Percentiles rank a stretch among this genome's conserved stretches.
Evolutionary conservation across 768 basidiomycete genomes (phyloP).

Genomic region (Lactarius trivialis): DNA sequence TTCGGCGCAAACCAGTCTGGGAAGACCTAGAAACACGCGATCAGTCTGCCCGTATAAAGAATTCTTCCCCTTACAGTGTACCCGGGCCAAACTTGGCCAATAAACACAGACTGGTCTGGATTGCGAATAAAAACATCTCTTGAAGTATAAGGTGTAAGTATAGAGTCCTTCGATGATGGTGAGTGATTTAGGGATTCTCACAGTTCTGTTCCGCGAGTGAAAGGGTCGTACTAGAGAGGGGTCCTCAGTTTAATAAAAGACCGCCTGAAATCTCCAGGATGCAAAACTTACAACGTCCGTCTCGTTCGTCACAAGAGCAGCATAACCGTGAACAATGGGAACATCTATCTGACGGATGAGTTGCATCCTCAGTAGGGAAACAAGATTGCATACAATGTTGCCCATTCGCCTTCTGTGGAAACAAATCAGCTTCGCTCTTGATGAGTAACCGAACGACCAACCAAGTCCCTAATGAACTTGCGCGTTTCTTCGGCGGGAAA

Average conservation of each 20-base stretch:
- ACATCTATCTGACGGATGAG: conserved; percentile 39
- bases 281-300: conserved; percentile 50
- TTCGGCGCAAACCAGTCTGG: conserved; percentile 56
- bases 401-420: conserved; percentile 36
- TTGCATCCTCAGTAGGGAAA: not conserved
- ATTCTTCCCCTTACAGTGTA: conserved; percentile 43
- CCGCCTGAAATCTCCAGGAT: not conserved
- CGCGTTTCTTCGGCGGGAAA: conserved; percentile 51
- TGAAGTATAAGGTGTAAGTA: not conserved
- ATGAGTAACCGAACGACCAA: conserved; percentile 29
- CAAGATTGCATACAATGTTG: conserved; percentile 37
- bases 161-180: not conserved
- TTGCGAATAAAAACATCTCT: conserved; percentile 73
- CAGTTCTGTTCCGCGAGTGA: conserved; percentile 54
- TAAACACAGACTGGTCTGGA: conserved; percentile 62
- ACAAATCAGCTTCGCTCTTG: not conserved
- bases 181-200: conserved; percentile 28
- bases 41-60: not conserved
- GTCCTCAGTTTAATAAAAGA: not conserved
- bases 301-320: conserved; percentile 49
- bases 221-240: conserved; percentile 53
- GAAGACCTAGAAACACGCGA: conserved; percentile 37
- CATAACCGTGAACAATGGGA: conserved; percentile 62
- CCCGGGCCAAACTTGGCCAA: conserved; percentile 76
- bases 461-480: conserved; percentile 50